Evolutionary conservation across 2,329 filamentous ascomycete species (phyloP), one percentile per base, ranked within the genome.

Genomic region (Pestalotiopsis sp.): DNA sequence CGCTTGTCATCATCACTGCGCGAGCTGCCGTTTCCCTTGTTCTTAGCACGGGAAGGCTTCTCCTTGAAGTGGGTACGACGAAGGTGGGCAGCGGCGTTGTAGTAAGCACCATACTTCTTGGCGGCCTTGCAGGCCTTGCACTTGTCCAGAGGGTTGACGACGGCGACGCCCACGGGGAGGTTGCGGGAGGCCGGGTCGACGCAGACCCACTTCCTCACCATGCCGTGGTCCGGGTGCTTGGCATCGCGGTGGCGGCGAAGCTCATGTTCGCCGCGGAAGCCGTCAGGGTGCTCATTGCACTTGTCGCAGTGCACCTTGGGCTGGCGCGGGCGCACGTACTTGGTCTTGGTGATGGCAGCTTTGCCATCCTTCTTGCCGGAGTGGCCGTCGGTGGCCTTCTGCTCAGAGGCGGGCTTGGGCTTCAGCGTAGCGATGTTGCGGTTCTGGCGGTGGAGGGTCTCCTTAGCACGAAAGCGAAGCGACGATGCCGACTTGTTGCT

Each of bases 81-180:
- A 9, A 98, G 86, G 78, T 98, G 95, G 0, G 94, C 95, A 0
- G 94, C 94, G 0, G 95, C 95, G 75, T 98, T 98, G 82, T 98
- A 98, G 82, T 98, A 96, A 17, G 93, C 93, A 3, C 92, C 92
- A 74, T 98, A 98, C 69, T 89, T 87, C 83, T 97, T 98, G 67
- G 87, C 83, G 59, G 87, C 86, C 63, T 86, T 87, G 79, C 95
- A 98, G 62, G 92, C 89, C 80, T 97, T 97, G 87, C 95, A 98
- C 73, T 92, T 92, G 65, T 85, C 84, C 41, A 98, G 87, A 56
- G 94, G 91, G 66, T 80, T 87, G 81, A 87, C 86, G 80, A 82
- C 89, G 78, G 73, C 85, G 74, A 79, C 87, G 82, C 80, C 72
- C 69, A 80, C 78, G 20, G 74, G 72, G 2, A 83, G 75, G 7